Base-by-base conservation (phyloP, 345 rosid species). In the Rhodamnia argentea region DNA sequence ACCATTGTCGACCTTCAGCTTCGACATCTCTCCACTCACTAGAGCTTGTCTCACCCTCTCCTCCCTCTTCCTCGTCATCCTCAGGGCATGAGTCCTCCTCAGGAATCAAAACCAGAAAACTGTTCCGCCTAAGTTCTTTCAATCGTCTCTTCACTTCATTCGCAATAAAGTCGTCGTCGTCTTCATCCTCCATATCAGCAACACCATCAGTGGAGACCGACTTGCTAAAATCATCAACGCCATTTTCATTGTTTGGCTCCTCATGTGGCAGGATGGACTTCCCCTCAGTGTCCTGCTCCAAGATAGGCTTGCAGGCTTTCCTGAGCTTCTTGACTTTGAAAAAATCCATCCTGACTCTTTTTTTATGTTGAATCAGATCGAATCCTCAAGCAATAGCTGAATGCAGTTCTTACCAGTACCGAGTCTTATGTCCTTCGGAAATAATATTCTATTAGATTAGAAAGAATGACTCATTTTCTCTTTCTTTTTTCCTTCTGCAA, bases 141-240 rank as follows among this genome's bases (percentile, higher is more conserved):
- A 97, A 87, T 91, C 98, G 92, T 90, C 96, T 96, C 92, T 95
- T 95, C 88, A 97, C 98, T 91, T 97, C 98, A 87, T 95, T 95
- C 15, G 97, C 92, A 83, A 97, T 94, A 88, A 97, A 97, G 90
- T 97, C 99, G 37, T 96, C 99, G 74, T 97, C 99, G 50, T 96
- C 99, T 9, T 87, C 87, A 87, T 97, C 99, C 58, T 96, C 99
- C 76, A 90, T 98, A 64, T 94, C 98, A 27, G 86, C 88, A 83
- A 91, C 96, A 44, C 90, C 90, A 50, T 76, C 86, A 55, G 88
- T n/a, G 7, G 85, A 91, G 23, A 86, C 86, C 47, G 92, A 86
- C 88, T 92, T 88, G 58, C 85, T 89, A 86, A 87, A 83, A 86
- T 83, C 90, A 82, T 86, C 89, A 32, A 84, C 89, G 60, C 85